Base-by-base conservation (phyloP, 768 basidiomycete genomes). In the Cystobasidium tubakii region DNA sequence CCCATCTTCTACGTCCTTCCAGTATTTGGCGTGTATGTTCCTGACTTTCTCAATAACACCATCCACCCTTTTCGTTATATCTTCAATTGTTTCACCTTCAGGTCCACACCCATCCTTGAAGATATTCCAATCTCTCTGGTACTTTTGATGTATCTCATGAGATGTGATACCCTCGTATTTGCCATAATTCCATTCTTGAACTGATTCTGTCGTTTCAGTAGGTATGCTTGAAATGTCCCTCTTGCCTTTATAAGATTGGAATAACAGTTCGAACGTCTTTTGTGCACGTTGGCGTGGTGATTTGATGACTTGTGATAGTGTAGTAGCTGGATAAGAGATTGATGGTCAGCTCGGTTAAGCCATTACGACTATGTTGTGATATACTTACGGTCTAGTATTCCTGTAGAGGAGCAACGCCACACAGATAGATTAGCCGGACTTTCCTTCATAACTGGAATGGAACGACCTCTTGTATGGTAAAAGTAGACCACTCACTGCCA, bases 181-280 rank as follows among this genome's bases (percentile, higher is more conserved):
- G 12, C 73, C 73, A 36, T 73, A 73, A 25, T 73, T 39, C 73
- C 73, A 73, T 63, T 73, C 73, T 27, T 46, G 36, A 7, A 73
- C 73, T 64, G 23, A 34, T 19, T 73, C 73, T 23, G 73, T 73
- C 23, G 63, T 66, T 27, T 65, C 62, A 2, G 62, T 65, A 13
- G 73, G 43, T 15, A 65, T 66, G 6, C 15, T 23, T 2, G 50
- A 12, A 33, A 65, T 54, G 4, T 65, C n/a, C 27, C 25, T 23
- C n/a, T 57, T 23, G 62, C 44, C 62, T 23, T 65, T 46, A 23
- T 64, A 73, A 6, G 62, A 42, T 33, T 43, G 42, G 19, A 53
- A 50, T 21, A 73, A 27, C 1, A 73, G 36, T 31, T 73, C 62
- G 34, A 73, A 73, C 9, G 73, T 73, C 15, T 46, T 43, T 27